Evolutionary conservation across 768 basidiomycete genomes (phyloP), one percentile per base, ranked within the genome.

Genomic region (Psilocybe sp.): DNA sequence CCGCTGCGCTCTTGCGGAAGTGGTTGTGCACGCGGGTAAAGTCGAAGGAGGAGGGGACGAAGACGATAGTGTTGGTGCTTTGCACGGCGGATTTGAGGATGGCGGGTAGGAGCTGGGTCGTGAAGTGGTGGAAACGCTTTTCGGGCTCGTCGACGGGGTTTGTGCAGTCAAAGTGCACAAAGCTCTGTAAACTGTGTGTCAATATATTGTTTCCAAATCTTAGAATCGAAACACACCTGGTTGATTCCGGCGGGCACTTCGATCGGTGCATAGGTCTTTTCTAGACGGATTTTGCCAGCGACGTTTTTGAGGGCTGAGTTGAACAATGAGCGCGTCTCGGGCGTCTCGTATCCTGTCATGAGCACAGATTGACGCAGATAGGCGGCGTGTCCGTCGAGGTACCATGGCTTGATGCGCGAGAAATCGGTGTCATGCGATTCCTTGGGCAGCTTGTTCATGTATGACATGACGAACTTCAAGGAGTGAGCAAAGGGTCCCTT

Each of bases 361-460:
- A 98, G 71, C 54, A 99, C 82, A 2, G 92, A 86, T 66, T 98
- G 97, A 6, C 97, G 89, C 6, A 98, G 75, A 64, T 87, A 91
- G 41, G 79, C 70, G 4, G 95, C 85, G 62, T 92, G 81, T 63
- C 87, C 89, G 58, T 98, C 96, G 10, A 98, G 79, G 66, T 95
- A 97, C 97, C 97, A 98, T 1, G 93, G 91, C 69, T 97, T 98
- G 60, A 98, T 89, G 10, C 97, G 84, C 9, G 94, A 96, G 70
- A 98, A 98, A 68, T 98, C 97, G 18, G 89, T 82, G 53, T 95
- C 89, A 56, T 87, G 95, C 1, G 94, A 92, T 60, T 95, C 90
- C 60, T 93, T 92, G 1, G 97, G 97, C 10, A 97, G 74, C 57
- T 87, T 77, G 69, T 98, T 98, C 51, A 98, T 68, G 56, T 88